phyloP scores from a whole-genome alignment of 805 yeast genomes.

The Barnettozyma vustinii region DNA sequence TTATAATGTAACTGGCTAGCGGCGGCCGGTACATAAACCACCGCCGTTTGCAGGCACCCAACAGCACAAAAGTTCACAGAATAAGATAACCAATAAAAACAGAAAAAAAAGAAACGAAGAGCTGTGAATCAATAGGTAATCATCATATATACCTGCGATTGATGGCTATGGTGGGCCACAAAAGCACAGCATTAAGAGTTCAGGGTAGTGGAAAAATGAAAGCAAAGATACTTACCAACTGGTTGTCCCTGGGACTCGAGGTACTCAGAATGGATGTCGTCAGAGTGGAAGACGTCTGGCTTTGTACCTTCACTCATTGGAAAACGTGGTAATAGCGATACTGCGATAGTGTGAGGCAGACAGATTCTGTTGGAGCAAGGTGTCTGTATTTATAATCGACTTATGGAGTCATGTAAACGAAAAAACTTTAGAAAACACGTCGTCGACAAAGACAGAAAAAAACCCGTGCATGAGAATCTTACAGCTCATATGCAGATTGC shows the following conservation, averaged over 20 bases:
- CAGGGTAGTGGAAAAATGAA: neutral
- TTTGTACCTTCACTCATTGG: conserved; percentile 25
- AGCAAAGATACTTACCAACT: conserved; percentile 21
- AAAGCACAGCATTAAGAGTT: neutral
- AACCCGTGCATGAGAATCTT: neutral
- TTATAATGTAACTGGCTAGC: too few relatives aligned
- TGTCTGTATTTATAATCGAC: neutral
- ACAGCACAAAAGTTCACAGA: too few relatives aligned
- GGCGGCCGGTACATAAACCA: neutral
- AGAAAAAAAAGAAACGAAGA: too few relatives aligned
- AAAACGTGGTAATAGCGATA: neutral
- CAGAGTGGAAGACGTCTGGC: conserved; percentile 27
- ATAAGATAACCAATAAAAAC: too few relatives aligned
- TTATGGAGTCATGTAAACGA: neutral
- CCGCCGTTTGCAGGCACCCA: too few relatives aligned
- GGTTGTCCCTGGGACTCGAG: conserved; percentile 22
- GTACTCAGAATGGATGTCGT: conserved; percentile 26
- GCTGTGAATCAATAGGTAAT: too few relatives aligned
- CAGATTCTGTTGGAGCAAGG: neutral
- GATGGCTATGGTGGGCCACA: neutral
- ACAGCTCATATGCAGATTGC: neutral
- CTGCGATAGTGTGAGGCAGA: neutral
- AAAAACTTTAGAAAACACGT: neutral
- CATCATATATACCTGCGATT: neutral
- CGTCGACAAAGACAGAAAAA: neutral